Base-by-base conservation (phyloP, 352 stramenopile species). In the Globisporangium nagaii region DNA sequence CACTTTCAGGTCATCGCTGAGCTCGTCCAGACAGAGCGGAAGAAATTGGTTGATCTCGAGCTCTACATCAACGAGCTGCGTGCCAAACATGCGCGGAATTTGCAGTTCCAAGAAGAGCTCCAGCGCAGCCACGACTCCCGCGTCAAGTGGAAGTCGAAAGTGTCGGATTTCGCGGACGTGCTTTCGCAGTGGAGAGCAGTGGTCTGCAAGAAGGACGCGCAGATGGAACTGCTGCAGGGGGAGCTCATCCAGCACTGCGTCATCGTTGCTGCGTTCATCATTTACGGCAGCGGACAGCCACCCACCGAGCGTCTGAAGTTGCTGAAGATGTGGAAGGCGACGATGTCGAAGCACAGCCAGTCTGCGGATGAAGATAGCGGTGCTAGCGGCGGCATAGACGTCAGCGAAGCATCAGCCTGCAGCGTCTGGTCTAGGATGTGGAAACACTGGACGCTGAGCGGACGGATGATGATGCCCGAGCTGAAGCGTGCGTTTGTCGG, bases 31-130 rank as follows among this genome's bases (percentile, higher is more conserved):
- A 37, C 47, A 0, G 73, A 87, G 50, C 71, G 75, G 28, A 63
- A 65, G 15, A 86, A 84, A 34, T 62, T 88, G 0, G 44, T 84
- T 11, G 61, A 77, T 12, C 62, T 87, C 27, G 68, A 86, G 55
- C 45, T 84, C 0, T 39, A 63, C 37, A 56, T 87, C 12, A 73
- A 82, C 36, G 76, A 81, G 10, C 52, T 84, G 24, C 66, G 75
- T 0, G 35, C 64, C 11, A 46, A 66, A 3, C 59, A 86, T 34
- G 34, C 60, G 17, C 48, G 54, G 4, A 75, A 74, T 22, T 15
- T 73, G 13, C 66, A 75, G 19, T 53, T 62, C 1, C 66, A 83
- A 53, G 45, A 73, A n/a, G 71, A 84, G 7, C 39, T 84, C n/a
- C 72, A 86, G 44, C 68, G 69, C 43, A 69, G 46, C 3, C 73